Percentiles rank a stretch among this genome's conserved stretches.
Conservation (phyloP, 495 filamentous ascomycete genomes). For the Hypoxylon intermedium region DNA sequence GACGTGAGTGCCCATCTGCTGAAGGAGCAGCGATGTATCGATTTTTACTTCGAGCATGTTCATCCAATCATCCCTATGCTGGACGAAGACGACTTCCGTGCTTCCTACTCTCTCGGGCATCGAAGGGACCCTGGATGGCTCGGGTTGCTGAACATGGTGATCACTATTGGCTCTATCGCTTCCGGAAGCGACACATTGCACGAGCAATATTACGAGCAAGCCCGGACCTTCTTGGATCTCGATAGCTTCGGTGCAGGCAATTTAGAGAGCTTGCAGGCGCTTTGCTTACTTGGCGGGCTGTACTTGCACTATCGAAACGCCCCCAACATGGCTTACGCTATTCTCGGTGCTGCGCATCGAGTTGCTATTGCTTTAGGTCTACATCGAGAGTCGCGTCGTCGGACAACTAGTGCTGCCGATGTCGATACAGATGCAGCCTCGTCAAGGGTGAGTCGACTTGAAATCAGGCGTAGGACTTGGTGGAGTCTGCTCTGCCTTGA, state of each 20-base stretch:
- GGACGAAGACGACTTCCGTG: constrained; percentile 39
- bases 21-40: constrained; percentile 40
- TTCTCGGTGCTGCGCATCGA: constrained; percentile 38
- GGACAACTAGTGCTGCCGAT: constrained; percentile 1
- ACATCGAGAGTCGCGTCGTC: constrained; percentile 34
- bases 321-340: constrained; percentile 41
- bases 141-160: constrained; percentile 40
- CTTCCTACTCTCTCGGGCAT: constrained; percentile 19
- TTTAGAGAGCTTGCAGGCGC: constrained; percentile 37
- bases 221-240: constrained; percentile 31
- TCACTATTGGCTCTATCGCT: constrained; percentile 40
- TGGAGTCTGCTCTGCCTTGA: constrained; percentile 42
- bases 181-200: constrained; percentile 35
- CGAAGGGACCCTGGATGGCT: constrained; percentile 37
- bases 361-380: constrained; percentile 39
- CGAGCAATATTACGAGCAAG: constrained; percentile 39
- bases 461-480: constrained; percentile 38
- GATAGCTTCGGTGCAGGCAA: constrained; percentile 40
- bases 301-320: constrained; percentile 40
- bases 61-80: constrained; percentile 38
- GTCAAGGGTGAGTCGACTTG: constrained; percentile 11
- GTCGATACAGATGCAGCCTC: constrained; percentile 1
- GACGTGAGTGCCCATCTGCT: constrained; percentile 24
- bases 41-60: constrained; percentile 40
- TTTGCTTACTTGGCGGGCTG: constrained; percentile 37